Conservation (phyloP, 768 basidiomycete genomes). For the Mycena floridula region DNA sequence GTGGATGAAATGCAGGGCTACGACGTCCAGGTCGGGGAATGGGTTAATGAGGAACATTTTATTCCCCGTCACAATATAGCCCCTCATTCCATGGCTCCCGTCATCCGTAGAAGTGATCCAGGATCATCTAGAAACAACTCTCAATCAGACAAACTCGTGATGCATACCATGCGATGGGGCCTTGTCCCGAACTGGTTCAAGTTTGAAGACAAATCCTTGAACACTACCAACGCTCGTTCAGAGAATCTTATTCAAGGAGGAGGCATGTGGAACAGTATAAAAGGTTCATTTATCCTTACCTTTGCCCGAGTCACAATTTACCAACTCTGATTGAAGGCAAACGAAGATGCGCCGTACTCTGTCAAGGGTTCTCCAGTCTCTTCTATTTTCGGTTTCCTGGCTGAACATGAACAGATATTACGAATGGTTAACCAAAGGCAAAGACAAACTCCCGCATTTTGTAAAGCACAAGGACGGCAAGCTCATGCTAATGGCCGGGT, state of each 20-base stretch:
- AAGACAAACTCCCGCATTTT: slow-evolving; percentile 35
- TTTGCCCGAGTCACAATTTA: no score
- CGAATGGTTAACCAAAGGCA: slow-evolving; percentile 87
- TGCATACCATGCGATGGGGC: slow-evolving; percentile 91
- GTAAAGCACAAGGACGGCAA: slow-evolving; percentile 63
- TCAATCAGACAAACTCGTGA: slow-evolving; percentile 27
- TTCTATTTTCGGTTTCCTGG: not conserved
- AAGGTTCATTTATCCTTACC: no score
- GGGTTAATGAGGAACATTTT: slow-evolving; percentile 56
- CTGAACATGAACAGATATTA: slow-evolving; percentile 57
- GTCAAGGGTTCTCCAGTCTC: slow-evolving; percentile 52
- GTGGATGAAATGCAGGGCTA: slow-evolving; percentile 40
- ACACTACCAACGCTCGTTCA: slow-evolving; percentile 85
- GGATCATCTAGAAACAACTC: slow-evolving; percentile 7
- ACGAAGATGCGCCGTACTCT: slow-evolving; percentile 82
- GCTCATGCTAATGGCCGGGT: slow-evolving; percentile 81
- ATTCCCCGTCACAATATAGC: slow-evolving; percentile 77
- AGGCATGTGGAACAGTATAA: slow-evolving; percentile 83
- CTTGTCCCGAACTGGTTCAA: slow-evolving; percentile 82
- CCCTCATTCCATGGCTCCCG: slow-evolving; percentile 72
- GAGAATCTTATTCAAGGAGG: slow-evolving; percentile 73
- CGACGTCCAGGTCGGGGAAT: slow-evolving; percentile 44
- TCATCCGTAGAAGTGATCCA: slow-evolving; percentile 41
- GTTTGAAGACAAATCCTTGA: slow-evolving; percentile 60
- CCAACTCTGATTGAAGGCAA: no score